A percentile compares a stretch with the other conserved stretches of the same genome.
phyloP scores from a whole-genome alignment of 805 yeast genomes.

The Candida vartiovaarae region DNA sequence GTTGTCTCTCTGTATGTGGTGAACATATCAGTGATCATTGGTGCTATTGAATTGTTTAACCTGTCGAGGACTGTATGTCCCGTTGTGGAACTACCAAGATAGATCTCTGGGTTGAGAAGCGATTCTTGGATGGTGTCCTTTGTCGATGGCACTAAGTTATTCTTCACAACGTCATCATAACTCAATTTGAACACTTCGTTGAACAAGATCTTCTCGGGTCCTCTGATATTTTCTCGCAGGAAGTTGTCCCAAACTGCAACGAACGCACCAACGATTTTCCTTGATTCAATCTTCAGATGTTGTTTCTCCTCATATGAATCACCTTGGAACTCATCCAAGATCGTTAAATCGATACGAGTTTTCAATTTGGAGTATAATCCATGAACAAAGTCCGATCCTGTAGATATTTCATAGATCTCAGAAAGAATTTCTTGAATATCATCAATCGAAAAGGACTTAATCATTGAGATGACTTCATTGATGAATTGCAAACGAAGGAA shows the following conservation, averaged over 20 bases:
- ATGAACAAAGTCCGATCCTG: constrained; percentile 8
- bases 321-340: neutral
- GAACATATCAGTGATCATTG: constrained; percentile 52
- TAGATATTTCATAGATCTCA: constrained; percentile 7
- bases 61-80: constrained; percentile 15
- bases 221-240: constrained; percentile 9
- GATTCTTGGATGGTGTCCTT: constrained; percentile 35
- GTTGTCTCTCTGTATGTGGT: constrained; percentile 76
- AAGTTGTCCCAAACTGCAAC: constrained; percentile 12
- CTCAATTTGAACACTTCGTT: constrained; percentile 35
- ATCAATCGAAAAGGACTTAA: constrained; percentile 6
- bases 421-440: constrained; percentile 6
- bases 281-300: constrained; percentile 18
- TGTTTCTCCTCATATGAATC: constrained; percentile 7
- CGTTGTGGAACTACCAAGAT: constrained; percentile 16
- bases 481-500: constrained; percentile 18
- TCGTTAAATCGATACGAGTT: neutral
- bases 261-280: constrained; percentile 14
- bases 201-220: constrained; percentile 21
- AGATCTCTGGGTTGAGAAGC: constrained; percentile 33
- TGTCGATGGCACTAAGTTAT: constrained; percentile 37
- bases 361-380: constrained; percentile 12
- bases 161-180: constrained; percentile 24
- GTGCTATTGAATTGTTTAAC: constrained; percentile 36
- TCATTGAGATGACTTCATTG: constrained; percentile 16